A percentile compares a stretch with the other conserved stretches of the same genome.
These are phyloP conservation scores for Letharia columbiana DNA, from an alignment of 495 filamentous ascomycete genomes.

Conservation along the genomic window DNA sequence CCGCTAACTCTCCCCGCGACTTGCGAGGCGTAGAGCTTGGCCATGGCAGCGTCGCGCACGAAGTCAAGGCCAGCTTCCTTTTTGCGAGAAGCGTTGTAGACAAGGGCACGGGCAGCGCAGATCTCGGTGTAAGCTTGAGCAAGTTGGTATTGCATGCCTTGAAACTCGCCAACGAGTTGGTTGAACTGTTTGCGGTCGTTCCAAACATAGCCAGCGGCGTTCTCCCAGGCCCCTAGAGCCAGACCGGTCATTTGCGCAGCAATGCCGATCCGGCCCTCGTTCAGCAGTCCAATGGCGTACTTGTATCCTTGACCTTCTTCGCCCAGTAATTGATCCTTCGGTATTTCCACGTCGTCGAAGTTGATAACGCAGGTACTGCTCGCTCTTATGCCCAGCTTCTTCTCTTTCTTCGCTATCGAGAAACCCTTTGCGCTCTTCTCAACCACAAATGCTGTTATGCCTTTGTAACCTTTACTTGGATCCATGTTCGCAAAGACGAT, in stretches of 20 bases:
- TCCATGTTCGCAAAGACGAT: constrained; percentile 96
- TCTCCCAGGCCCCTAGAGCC: constrained; percentile 90
- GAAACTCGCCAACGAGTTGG: constrained; percentile 85
- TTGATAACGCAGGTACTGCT: constrained; percentile 94
- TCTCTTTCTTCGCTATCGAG: constrained; percentile 97
- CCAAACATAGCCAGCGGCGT: constrained; percentile 86
- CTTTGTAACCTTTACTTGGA: constrained; percentile 80
- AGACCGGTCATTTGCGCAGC: constrained; percentile 98
- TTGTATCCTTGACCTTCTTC: constrained; percentile 91
- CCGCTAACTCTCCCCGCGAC: constrained; percentile 83
- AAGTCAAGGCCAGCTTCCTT: constrained; percentile 97
- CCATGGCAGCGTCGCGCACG: constrained; percentile 94
- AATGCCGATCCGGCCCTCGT: constrained; percentile 96
- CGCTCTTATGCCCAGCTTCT: constrained; percentile 94
- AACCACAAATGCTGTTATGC: constrained; percentile 92
- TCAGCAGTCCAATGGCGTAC: constrained; percentile 91
- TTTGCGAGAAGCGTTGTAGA: constrained; percentile 94
- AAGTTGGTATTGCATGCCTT: constrained; percentile 98
- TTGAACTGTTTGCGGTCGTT: constrained; percentile 98
- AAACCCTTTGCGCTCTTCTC: constrained; percentile 87
- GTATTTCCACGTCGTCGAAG: constrained; percentile 94
- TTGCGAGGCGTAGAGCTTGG: constrained; percentile 90
- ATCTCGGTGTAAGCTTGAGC: constrained; percentile 95
- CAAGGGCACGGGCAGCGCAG: constrained; percentile 76
- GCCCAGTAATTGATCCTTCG: constrained; percentile 77